A percentile compares a stretch with the other conserved stretches of the same genome.
These are phyloP conservation scores for Rubia yunnanensis DNA, from an alignment of 257 asterid genomes.

Conservation along the genomic window DNA sequence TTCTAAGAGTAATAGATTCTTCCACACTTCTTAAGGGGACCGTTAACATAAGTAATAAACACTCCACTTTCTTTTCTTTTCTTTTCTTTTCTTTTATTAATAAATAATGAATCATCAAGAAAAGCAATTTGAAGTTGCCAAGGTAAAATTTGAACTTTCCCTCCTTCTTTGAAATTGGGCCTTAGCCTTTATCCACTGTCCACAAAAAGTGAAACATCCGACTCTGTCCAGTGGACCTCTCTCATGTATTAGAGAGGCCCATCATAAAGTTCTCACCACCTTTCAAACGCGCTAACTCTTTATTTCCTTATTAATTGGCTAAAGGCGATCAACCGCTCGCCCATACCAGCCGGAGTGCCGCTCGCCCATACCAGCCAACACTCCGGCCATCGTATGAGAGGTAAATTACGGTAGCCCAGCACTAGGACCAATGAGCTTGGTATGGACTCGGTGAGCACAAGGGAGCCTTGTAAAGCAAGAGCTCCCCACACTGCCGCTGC, in stretches of 20 bases:
- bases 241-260: conserved; percentile 15
- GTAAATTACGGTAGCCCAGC: too few relatives aligned
- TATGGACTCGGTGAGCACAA: too few relatives aligned
- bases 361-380: too few relatives aligned
- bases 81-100: neutral
- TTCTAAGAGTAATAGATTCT: neutral
- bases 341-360: too few relatives aligned
- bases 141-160: conserved; percentile 3
- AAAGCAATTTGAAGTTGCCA: neutral
- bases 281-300: neutral
- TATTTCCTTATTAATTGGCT: neutral
- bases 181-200: conserved; percentile 28
- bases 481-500: too few relatives aligned
- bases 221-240: conserved; percentile 1
- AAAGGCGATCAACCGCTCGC: too few relatives aligned
- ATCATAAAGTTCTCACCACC: neutral
- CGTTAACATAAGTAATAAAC: neutral
- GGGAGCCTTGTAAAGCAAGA: too few relatives aligned
- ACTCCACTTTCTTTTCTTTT: neutral
- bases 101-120: neutral
- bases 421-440: too few relatives aligned
- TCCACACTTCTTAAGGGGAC: neutral
- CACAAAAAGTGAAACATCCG: conserved; percentile 33
- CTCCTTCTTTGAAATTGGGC: conserved; percentile 19
- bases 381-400: too few relatives aligned